These are phyloP conservation scores for Chlamydomonas sphaeroides DNA, from an alignment of 139 green algal genomes.

Conservation along the genomic window DNA sequence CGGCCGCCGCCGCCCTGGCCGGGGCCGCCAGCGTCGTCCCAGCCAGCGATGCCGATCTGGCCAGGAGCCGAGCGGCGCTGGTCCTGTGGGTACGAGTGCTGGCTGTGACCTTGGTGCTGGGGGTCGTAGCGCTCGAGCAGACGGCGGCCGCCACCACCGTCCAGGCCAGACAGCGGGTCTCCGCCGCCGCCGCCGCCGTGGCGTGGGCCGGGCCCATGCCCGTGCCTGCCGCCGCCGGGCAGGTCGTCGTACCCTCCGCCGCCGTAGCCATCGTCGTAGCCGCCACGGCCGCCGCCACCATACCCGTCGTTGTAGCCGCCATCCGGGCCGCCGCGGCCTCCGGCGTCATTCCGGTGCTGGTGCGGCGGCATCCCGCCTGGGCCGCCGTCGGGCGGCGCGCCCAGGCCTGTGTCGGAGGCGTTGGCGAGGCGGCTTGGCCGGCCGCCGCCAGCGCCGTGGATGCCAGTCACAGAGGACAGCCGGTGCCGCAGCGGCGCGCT, in stretches of 20 bases:
- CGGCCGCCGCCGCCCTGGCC: neutral
- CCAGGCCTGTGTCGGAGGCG: neutral
- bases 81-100: neutral
- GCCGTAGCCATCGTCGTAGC: no score
- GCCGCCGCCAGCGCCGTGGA: neutral
- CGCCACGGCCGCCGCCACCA: no score
- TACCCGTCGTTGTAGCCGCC: no score
- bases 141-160: no score
- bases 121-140: no score
- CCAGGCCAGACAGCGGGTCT: no score
- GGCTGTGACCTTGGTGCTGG: neutral
- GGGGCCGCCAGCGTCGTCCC: neutral
- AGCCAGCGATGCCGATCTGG: slow-evolving; percentile 6
- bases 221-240: no score
- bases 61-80: slow-evolving; percentile 1
- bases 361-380: neutral
- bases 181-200: no score
- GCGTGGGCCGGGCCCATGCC: no score
- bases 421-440: neutral
- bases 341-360: neutral
- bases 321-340: no score
- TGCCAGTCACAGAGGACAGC: neutral
- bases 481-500: slow-evolving; percentile 34
- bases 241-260: no score
- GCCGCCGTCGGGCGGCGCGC: neutral